A percentile compares a stretch with the other conserved stretches of the same genome.
phyloP scores from a whole-genome alignment of 2,329 filamentous ascomycete genomes.

The Arthrobotrys sphaeroides region DNA sequence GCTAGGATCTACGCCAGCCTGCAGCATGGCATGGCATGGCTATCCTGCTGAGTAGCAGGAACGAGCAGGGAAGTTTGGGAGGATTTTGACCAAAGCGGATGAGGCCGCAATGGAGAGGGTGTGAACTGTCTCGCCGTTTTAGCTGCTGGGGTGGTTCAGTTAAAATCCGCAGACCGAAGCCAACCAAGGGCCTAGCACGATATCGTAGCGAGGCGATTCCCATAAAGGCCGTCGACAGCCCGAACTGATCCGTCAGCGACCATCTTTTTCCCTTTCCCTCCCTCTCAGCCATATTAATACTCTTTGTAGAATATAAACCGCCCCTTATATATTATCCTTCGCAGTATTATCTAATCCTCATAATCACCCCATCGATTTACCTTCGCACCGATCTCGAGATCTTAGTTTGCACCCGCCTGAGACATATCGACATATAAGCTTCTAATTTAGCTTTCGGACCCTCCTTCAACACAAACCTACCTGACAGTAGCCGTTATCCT shows the following conservation, averaged over 20 bases:
- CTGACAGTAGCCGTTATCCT: background rate
- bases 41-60: background rate
- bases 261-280: slow-evolving; percentile 43
- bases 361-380: background rate
- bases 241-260: slow-evolving; percentile 46
- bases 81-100: slow-evolving; percentile 43
- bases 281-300: background rate
- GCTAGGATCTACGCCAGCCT: slow-evolving; percentile 51
- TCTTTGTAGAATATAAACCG: background rate
- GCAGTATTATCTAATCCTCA: slow-evolving; percentile 22
- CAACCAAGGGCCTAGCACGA: slow-evolving; percentile 57
- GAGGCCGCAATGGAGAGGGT: slow-evolving; percentile 20
- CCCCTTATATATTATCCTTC: background rate
- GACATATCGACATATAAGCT: slow-evolving; percentile 44
- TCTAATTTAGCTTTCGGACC: slow-evolving; percentile 25
- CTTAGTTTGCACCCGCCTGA: background rate
- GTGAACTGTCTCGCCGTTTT: slow-evolving; percentile 47
- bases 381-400: slow-evolving; percentile 4
- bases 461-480: slow-evolving; percentile 23
- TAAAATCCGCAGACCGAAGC: slow-evolving; percentile 26
- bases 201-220: background rate
- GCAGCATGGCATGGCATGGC: slow-evolving; percentile 26
- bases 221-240: slow-evolving; percentile 52
- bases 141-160: slow-evolving; percentile 6
- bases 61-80: slow-evolving; percentile 34